A percentile compares a stretch with the other conserved stretches of the same genome.
phyloP scores from a whole-genome alignment of 257 asterid species.

The Primulina eburnea region DNA sequence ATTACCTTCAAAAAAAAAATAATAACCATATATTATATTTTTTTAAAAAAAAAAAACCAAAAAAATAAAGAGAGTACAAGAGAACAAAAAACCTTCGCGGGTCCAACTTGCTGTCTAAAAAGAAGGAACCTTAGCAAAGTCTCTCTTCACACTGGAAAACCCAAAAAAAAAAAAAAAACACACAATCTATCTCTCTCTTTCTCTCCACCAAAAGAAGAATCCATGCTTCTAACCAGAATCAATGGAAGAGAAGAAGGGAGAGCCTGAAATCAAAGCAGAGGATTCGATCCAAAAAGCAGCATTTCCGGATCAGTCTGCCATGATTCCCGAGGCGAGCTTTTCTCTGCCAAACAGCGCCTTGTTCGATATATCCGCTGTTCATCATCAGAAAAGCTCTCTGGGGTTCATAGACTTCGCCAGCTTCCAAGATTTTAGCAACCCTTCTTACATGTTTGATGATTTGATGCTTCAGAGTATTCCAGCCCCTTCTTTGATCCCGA shows the following conservation, averaged over 20 bases:
- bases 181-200: constrained; percentile 17
- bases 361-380: constrained; percentile 13
- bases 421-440: constrained; percentile 32
- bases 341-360: constrained; percentile 16
- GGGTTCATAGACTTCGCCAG: constrained; percentile 37
- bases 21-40: too few relatives aligned
- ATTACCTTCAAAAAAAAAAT: neutral
- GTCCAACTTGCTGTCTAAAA: constrained; percentile 35
- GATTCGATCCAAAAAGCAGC: constrained; percentile 3
- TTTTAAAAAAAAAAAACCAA: neutral
- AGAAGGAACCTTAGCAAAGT: constrained; percentile 27
- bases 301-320: constrained; percentile 30
- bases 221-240: constrained; percentile 20
- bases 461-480: constrained; percentile 26
- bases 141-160: constrained; percentile 44
- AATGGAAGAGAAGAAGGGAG: constrained; percentile 39
- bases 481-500: neutral
- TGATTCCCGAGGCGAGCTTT: constrained; percentile 21
- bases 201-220: constrained; percentile 37
- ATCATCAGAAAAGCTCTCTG: constrained; percentile 18
- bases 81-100: constrained; percentile 43
- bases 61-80: constrained; percentile 13
- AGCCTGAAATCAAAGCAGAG: constrained; percentile 7
- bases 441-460: constrained; percentile 39
- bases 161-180: constrained; percentile 21